phyloP scores from a whole-genome alignment of 2,329 filamentous ascomycete genomes.

The Aspergillus ibericus region DNA sequence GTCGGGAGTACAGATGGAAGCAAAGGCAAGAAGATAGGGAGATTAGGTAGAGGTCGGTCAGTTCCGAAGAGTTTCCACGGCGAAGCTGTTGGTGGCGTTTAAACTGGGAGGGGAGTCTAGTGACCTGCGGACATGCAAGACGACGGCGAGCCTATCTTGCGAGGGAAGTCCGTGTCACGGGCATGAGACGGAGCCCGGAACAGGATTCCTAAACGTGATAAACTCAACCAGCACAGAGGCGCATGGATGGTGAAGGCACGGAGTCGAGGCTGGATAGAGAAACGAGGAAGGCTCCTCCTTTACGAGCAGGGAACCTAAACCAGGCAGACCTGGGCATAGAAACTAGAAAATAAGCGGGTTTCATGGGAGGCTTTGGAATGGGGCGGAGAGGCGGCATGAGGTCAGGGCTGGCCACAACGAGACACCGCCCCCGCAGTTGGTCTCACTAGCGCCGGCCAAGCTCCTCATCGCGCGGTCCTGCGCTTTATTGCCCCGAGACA shows the following conservation, averaged over 20 bases:
- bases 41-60: not conserved
- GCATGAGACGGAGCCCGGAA: not conserved
- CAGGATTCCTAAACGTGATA: not conserved
- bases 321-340: too few species aligned
- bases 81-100: not conserved
- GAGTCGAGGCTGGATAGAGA: too few species aligned
- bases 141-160: conserved; percentile 9
- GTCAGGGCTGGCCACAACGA: conserved; percentile 2
- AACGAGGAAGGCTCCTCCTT: conserved; percentile 14
- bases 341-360: conserved; percentile 3
- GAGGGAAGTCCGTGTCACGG: conserved; percentile 4
- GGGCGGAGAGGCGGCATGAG: not conserved
- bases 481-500: not conserved
- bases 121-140: conserved; percentile 5
- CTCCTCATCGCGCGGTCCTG: not conserved
- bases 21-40: not conserved
- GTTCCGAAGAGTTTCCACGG: not conserved
- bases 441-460: not conserved
- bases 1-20: not conserved
- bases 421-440: conserved; percentile 11
- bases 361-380: conserved; percentile 9
- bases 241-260: not conserved
- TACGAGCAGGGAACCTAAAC: conserved; percentile 27
- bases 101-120: not conserved
- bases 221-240: not conserved